Base-by-base conservation (phyloP, 73 alveolate species). In the Paramecium biaurelia region DNA sequence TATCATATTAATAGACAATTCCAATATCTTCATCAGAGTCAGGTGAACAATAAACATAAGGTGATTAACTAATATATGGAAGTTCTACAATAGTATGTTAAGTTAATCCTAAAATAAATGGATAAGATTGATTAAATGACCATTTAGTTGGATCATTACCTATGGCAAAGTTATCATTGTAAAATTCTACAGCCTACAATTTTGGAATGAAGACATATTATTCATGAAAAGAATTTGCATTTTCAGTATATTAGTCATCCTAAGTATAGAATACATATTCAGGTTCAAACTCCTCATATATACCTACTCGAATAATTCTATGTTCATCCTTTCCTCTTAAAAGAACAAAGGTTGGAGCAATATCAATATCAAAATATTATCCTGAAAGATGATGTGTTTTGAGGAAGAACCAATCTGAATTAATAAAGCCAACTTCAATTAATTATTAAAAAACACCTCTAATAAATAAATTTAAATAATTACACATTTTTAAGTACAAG, bases 181-280 rank as follows among this genome's bases (percentile, higher is more conserved):
- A 79, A 42, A 79, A 79, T 21, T 79, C 90, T 14, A 79, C 45
- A 18, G 23, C 32, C 32, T 79, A 42, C 18, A 79, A 45, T 23
- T 47, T 79, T 20, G 90, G 90, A 18, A 79, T 79, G 70, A 45
- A 42, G 3, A 79, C 70, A 23, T 79, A 79, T 79, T 79, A 21
- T 79, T 79, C 90, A 21, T 79, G 37, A 26, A 18, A 79, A 38
- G 90, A 79, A n/a, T 79, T 79, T 6, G 90, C 90, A 7, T 41
- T 43, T 45, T 79, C 90, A 21, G 45, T 79, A 47, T 43, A 42
- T 9, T 30, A 41, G 14, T 79, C 90, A 79, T 43, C 90, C 0
- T 24, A 11, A 18, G 43, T 23, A 43, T 38, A 24, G 37, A 43
- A 79, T 8, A 12, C n/a, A 43, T 37, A 43, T 2, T 38, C 26